Base-by-base conservation (phyloP, 306 rosid species). In the Glycine tomentella region DNA sequence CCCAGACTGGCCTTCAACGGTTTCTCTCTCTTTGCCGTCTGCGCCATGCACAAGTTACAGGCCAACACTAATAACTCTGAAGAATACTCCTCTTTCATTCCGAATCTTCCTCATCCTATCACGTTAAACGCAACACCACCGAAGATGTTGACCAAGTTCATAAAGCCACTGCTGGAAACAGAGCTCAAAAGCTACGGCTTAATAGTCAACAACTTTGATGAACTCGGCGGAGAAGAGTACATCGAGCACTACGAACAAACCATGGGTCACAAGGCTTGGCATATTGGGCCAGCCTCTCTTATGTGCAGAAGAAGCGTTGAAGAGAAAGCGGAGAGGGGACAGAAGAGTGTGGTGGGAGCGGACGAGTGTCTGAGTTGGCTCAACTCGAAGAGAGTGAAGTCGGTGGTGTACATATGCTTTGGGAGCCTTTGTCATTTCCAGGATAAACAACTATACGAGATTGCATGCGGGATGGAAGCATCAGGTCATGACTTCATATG, bases 241-340 rank as follows among this genome's bases (percentile, higher is more conserved):
- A 2, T 77, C 5, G 3, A 33, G 0, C 17, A 77, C 40, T 83
- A 83, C 63, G 9, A 57, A 34, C 46, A 48, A 57, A 75, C 3
- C 65, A 57, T 31, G 5, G 64, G 77, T 16, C 76, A 75, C 53
- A 82, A 57, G 14, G 85, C 76, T 2, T 82, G 85, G 85, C 86
- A 75, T 45, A 46, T 88, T 9, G 91, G 91, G 1, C 89, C 89
- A 0, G 79, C 78, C 34, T 80, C 75, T 12, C 67, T 84, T 9
- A 55, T 51, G 3, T 61, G 12, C 12, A 67, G 7, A 68, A 67
- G 7, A 68, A 57, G 42, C 9, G 1, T 2, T 46, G 36, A 72
- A 20, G 83, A 78, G 16, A 72, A 65, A 16, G 76, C 80, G 4
- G 69, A 73, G 8, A 78, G 87, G 13, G 83, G 87, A 0, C 59